Evolutionary conservation across 805 yeast species (phyloP).

Genomic region (Pichia nakasei): DNA sequence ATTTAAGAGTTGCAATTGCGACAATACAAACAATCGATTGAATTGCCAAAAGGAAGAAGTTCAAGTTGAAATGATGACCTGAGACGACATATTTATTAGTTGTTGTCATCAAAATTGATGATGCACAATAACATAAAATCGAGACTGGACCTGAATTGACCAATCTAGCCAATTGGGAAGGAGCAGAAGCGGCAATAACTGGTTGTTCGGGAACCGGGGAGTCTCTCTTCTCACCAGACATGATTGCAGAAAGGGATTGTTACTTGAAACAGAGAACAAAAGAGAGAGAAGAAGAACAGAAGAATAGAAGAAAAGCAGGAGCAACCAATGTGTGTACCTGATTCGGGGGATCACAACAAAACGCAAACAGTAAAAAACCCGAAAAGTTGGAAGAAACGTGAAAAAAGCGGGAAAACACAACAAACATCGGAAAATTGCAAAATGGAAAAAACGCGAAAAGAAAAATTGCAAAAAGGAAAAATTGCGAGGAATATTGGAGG

Average conservation of each 20-base stretch:
- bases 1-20: constrained; percentile 65
- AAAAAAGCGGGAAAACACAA: too few relatives aligned
- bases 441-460: too few relatives aligned
- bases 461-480: too few relatives aligned
- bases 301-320: background rate
- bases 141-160: constrained; percentile 59
- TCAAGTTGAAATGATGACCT: constrained; percentile 63
- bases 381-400: too few relatives aligned
- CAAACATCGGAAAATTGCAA: too few relatives aligned
- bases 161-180: constrained; percentile 14
- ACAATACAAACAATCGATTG: constrained; percentile 79
- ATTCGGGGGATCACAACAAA: too few relatives aligned
- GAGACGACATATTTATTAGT: constrained; percentile 92
- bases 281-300: background rate
- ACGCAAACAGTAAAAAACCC: too few relatives aligned
- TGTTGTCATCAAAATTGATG: constrained; percentile 95
- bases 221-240: constrained; percentile 6
- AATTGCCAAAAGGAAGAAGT: constrained; percentile 80
- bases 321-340: too few relatives aligned
- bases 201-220: background rate
- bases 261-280: background rate
- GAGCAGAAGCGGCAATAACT: background rate
- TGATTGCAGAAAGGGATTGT: background rate
- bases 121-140: constrained; percentile 75
- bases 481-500: too few relatives aligned